phyloP scores from a whole-genome alignment of 108 stramenopile genomes.

The Conticribra guillardii region DNA sequence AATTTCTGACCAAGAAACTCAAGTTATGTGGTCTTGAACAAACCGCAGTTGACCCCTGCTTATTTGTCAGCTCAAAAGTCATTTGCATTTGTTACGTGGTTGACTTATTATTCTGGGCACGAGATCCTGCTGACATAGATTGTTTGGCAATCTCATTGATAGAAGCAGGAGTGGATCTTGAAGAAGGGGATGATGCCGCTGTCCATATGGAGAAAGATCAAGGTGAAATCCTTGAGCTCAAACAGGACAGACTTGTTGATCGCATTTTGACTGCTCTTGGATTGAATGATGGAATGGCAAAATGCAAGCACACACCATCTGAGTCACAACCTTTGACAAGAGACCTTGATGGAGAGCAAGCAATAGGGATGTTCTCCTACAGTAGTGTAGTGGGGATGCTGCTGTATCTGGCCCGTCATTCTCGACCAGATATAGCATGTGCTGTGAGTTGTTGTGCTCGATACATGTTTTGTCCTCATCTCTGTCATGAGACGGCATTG shows the following conservation, averaged over 20 bases:
- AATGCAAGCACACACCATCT: background rate
- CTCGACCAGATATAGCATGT: conserved; percentile 45
- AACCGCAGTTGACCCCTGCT: conserved; percentile 6
- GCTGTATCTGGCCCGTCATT: conserved; percentile 26
- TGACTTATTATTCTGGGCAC: conserved; percentile 15
- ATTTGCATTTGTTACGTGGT: conserved; percentile 10
- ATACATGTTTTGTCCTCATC: conserved; percentile 42
- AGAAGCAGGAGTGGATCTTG: background rate
- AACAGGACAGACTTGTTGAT: background rate
- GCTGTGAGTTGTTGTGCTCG: conserved; percentile 44
- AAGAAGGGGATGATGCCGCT: background rate
- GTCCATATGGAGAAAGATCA: background rate
- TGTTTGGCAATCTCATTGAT: background rate
- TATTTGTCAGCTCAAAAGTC: conserved; percentile 6
- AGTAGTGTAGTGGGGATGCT: conserved; percentile 43
- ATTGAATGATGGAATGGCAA: background rate
- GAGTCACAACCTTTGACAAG: conserved; percentile 8
- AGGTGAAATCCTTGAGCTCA: background rate
- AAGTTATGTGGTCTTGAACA: no score
- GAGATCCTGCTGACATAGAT: conserved; percentile 6
- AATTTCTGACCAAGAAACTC: no score
- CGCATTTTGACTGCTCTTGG: background rate
- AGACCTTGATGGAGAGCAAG: conserved; percentile 16
- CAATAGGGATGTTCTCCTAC: conserved; percentile 19
- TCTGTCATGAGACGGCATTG: conserved; percentile 47